Evolutionary conservation across 106 monocot genomes (phyloP).

Genomic region (Dendrobium officinale): DNA sequence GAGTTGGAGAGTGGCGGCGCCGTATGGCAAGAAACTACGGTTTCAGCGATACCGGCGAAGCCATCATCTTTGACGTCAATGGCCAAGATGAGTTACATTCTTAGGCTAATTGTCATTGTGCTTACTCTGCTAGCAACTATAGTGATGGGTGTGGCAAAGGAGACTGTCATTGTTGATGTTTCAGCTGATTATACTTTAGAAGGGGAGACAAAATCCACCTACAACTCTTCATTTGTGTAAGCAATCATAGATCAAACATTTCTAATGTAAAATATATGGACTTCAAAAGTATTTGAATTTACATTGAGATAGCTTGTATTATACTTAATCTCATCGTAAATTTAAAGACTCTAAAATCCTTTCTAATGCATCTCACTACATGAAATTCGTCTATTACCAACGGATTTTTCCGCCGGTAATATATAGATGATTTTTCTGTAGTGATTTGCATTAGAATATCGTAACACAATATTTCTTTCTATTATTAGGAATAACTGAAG

Average conservation of each 20-base stretch:
- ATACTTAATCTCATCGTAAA: too few species aligned
- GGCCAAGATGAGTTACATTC: neutral
- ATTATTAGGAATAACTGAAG: too few species aligned
- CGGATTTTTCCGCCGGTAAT: too few species aligned
- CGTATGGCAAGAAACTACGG: neutral
- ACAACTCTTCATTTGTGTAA: slow-evolving; percentile 27
- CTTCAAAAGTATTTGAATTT: too few species aligned
- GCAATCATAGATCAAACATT: neutral
- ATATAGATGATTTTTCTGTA: too few species aligned
- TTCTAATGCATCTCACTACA: too few species aligned
- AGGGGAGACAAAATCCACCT: neutral
- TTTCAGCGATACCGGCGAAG: neutral
- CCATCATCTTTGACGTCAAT: neutral
- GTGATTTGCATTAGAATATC: too few species aligned
- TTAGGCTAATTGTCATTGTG: slow-evolving; percentile 1
- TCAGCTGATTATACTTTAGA: neutral
- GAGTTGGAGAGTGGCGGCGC: neutral
- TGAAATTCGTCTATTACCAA: too few species aligned
- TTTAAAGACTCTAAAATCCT: too few species aligned
- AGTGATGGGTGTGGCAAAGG: slow-evolving; percentile 16
- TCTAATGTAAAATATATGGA: too few species aligned
- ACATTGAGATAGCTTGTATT: too few species aligned
- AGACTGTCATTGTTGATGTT: neutral
- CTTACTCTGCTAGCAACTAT: slow-evolving; percentile 4
- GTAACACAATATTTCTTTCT: too few species aligned